Evolutionary conservation across 1,284 basidiomycete species (phyloP).

Genomic region (Trichosporon inkin): DNA sequence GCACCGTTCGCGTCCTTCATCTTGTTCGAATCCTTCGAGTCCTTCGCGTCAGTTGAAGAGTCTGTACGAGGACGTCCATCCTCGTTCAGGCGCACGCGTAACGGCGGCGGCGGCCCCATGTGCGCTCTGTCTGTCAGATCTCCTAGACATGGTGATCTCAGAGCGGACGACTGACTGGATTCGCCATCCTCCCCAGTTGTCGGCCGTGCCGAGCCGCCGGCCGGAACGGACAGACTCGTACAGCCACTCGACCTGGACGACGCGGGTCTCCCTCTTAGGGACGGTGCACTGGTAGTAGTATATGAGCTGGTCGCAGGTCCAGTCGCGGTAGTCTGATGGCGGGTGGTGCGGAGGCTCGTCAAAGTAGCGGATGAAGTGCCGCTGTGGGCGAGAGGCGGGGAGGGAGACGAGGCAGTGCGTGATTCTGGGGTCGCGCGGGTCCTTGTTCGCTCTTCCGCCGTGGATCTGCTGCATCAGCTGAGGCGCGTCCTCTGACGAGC

Average conservation of each 20-base stretch:
- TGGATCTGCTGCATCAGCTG: background rate
- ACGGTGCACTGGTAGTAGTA: background rate
- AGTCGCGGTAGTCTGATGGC: background rate
- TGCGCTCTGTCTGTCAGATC: background rate
- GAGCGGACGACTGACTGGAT: background rate
- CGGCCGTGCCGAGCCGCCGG: background rate
- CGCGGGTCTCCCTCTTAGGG: background rate
- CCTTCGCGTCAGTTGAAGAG: too few relatives aligned
- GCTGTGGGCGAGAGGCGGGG: background rate
- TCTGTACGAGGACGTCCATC: too few relatives aligned
- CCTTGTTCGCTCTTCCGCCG: background rate
- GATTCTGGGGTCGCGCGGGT: conserved; percentile 1
- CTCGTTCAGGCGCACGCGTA: too few relatives aligned
- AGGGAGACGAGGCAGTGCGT: conserved; percentile 11
- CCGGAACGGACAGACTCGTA: background rate
- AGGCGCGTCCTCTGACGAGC: too few relatives aligned
- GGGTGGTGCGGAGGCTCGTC: background rate
- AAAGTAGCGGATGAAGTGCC: background rate
- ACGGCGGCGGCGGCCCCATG: too few relatives aligned
- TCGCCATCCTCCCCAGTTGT: conserved; percentile 12
- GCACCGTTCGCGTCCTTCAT: background rate
- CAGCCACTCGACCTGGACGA: conserved; percentile 12
- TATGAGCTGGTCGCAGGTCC: conserved; percentile 8
- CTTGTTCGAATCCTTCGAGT: background rate
- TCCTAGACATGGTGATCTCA: too few relatives aligned